Evolutionary conservation across 1,139 yeast species (phyloP).

Genomic region (Dujonia santamariae): DNA sequence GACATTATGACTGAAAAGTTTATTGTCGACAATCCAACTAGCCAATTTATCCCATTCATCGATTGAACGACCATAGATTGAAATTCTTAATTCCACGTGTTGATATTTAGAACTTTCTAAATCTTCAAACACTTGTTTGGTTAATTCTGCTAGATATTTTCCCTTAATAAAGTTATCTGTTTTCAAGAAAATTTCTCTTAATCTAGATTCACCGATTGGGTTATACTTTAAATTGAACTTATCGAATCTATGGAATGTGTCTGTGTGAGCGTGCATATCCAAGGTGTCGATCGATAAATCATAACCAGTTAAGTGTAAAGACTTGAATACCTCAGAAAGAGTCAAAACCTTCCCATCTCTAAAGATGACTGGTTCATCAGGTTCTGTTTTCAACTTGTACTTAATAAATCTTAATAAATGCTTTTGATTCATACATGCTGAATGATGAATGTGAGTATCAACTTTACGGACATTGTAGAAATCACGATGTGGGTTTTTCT

Average conservation of each 20-base stretch:
- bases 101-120: conserved; percentile 93
- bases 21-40: conserved; percentile 91
- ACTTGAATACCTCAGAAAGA: conserved; percentile 80
- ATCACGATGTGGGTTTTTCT: conserved; percentile 86
- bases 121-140: conserved; percentile 90
- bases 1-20: conserved; percentile 86
- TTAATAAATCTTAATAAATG: conserved; percentile 92
- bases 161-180: conserved; percentile 94
- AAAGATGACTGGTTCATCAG: conserved; percentile 85
- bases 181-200: conserved; percentile 91
- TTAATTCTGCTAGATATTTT: conserved; percentile 84
- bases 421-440: conserved; percentile 99
- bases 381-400: conserved; percentile 62
- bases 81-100: conserved; percentile 93
- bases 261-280: conserved; percentile 99
- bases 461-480: conserved; percentile 97
- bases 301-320: conserved; percentile 87
- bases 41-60: conserved; percentile 97
- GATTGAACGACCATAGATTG: conserved; percentile 83
- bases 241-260: conserved; percentile 96
- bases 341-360: conserved; percentile 94
- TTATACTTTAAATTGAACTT: conserved; percentile 96
- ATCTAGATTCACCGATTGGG: conserved; percentile 96
- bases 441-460: conserved; percentile 98
- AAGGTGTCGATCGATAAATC: conserved; percentile 94